Evolutionary conservation across 2,329 filamentous ascomycete genomes (phyloP).

Genomic region (Dothidotthia symphoricarpi): DNA sequence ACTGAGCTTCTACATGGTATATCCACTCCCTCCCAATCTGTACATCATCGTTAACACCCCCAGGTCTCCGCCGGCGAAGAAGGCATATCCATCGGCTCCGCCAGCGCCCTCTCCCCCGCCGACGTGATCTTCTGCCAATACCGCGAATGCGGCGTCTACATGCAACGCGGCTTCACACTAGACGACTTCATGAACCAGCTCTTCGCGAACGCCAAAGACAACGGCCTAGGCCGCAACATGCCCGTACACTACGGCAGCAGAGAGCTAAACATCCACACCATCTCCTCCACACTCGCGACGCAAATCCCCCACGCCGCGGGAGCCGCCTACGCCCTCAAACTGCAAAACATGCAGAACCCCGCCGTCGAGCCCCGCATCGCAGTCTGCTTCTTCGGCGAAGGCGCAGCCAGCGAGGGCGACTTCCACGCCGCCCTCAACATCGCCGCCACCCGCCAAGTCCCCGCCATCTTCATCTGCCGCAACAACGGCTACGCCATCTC

Average conservation of each 20-base stretch:
- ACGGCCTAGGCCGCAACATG: slow-evolving; percentile 87
- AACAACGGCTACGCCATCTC: slow-evolving; percentile 94
- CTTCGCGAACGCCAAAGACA: slow-evolving; percentile 81
- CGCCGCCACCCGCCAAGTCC: slow-evolving; percentile 82
- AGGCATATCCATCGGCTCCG: slow-evolving; percentile 85
- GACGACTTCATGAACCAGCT: slow-evolving; percentile 94
- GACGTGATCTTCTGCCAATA: slow-evolving; percentile 96
- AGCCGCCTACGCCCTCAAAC: slow-evolving; percentile 82
- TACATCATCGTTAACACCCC: too few species aligned
- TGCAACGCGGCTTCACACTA: slow-evolving; percentile 81
- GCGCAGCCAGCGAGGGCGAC: slow-evolving; percentile 85
- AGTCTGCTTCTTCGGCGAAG: slow-evolving; percentile 86
- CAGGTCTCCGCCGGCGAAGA: slow-evolving; percentile 83
- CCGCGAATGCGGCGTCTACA: slow-evolving; percentile 86
- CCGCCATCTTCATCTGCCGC: slow-evolving; percentile 84
- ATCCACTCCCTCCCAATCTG: too few species aligned
- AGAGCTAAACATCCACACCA: slow-evolving; percentile 82
- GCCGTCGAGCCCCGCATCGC: slow-evolving; percentile 62
- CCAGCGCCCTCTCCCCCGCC: slow-evolving; percentile 74
- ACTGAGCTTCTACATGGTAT: slow-evolving; percentile 93
- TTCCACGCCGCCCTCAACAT: slow-evolving; percentile 92
- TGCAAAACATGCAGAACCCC: slow-evolving; percentile 72
- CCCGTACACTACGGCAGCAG: slow-evolving; percentile 91
- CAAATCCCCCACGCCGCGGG: slow-evolving; percentile 87
- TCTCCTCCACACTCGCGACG: slow-evolving; percentile 81